These are phyloP conservation scores for Linum tenue DNA, from an alignment of 345 rosid genomes.

Conservation along the genomic window DNA sequence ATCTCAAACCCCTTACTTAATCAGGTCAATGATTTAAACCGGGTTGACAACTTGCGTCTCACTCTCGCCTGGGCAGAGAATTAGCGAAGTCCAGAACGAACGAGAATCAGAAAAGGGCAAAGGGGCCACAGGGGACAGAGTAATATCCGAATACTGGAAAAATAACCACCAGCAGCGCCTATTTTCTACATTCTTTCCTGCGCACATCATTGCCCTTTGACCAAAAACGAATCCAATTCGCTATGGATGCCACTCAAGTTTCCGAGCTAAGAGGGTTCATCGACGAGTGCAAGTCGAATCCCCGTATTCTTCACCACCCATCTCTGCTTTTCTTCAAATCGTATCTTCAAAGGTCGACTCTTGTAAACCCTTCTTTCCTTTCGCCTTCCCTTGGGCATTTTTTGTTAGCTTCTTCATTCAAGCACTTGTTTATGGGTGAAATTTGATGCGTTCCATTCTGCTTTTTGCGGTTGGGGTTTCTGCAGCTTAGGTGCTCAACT, in stretches of 20 bases:
- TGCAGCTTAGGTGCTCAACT: constrained; percentile 69
- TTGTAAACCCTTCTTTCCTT: neutral
- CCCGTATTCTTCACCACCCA: constrained; percentile 54
- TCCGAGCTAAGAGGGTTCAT: constrained; percentile 41
- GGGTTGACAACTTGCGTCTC: too few species aligned
- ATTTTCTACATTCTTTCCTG: neutral
- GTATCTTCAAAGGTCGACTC: constrained; percentile 44
- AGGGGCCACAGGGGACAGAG: neutral
- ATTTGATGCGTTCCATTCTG: neutral
- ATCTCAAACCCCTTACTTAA: too few species aligned
- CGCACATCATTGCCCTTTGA: neutral
- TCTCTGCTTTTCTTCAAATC: constrained; percentile 59
- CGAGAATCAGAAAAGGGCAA: neutral
- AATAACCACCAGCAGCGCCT: too few species aligned
- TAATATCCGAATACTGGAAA: too few species aligned
- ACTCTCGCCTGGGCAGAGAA: too few species aligned
- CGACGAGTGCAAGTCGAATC: constrained; percentile 45
- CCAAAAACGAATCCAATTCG: neutral
- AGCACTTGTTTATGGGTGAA: too few species aligned
- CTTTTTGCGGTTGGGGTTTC: neutral
- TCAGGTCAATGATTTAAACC: too few species aligned
- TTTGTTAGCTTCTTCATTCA: too few species aligned
- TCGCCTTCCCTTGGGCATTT: neutral
- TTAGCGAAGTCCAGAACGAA: neutral
- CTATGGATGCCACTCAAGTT: constrained; percentile 39